These are phyloP conservation scores for Hypoxylon lenormandii DNA, from an alignment of 495 filamentous ascomycete species.

Conservation along the genomic window DNA sequence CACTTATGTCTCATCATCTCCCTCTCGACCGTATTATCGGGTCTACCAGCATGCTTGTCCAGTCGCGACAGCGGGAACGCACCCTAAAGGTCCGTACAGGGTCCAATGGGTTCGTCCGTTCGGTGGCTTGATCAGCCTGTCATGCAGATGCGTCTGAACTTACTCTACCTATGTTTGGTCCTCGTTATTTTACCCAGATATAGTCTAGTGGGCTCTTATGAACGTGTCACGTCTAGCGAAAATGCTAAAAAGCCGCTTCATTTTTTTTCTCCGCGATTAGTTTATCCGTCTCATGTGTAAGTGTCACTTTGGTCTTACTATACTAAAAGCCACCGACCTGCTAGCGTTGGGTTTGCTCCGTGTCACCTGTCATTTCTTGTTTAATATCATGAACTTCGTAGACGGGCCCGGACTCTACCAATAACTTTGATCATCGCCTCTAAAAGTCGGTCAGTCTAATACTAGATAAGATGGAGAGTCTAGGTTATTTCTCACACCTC, in stretches of 20 bases:
- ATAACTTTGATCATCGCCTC: background rate
- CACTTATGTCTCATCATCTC: slow-evolving; percentile 10
- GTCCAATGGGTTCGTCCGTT: background rate
- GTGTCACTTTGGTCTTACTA: background rate
- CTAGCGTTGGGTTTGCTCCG: slow-evolving; percentile 3
- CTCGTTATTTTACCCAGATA: slow-evolving; percentile 33
- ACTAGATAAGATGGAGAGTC: background rate
- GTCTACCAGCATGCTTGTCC: background rate
- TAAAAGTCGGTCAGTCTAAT: background rate
- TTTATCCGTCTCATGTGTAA: slow-evolving; percentile 13
- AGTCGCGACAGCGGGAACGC: background rate
- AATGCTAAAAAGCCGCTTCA: slow-evolving; percentile 6
- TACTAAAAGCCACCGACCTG: background rate
- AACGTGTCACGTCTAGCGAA: slow-evolving; percentile 7
- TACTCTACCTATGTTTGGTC: background rate
- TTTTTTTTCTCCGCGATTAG: slow-evolving; percentile 8
- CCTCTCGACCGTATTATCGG: background rate
- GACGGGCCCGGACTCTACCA: background rate
- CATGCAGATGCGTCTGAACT: slow-evolving; percentile 1
- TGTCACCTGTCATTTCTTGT: slow-evolving; percentile 16
- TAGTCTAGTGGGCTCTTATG: slow-evolving; percentile 24
- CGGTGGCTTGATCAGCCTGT: background rate
- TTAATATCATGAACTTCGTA: slow-evolving; percentile 2
- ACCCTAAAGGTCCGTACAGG: background rate
- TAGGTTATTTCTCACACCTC: too few relatives aligned